Evolutionary conservation across 2,329 filamentous ascomycete species (phyloP).

Genomic region (Pseudogymnoascus sp.): DNA sequence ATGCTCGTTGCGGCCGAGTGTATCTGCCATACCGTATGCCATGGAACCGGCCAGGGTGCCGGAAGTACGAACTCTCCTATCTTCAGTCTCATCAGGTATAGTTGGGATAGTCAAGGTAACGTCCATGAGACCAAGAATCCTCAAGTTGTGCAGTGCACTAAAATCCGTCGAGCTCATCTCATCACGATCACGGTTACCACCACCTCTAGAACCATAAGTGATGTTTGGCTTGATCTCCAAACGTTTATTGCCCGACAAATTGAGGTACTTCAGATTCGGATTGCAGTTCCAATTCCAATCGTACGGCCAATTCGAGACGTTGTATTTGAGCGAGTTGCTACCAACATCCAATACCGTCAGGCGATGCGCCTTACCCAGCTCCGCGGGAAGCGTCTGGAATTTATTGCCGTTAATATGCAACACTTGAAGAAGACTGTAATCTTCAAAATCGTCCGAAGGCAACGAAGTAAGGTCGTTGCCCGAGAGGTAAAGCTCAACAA

Average conservation of each 20-base stretch:
- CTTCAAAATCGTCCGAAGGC: slow-evolving; percentile 88
- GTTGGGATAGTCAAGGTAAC: slow-evolving; percentile 90
- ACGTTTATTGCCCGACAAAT: slow-evolving; percentile 92
- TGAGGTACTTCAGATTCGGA: slow-evolving; percentile 86
- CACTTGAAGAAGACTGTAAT: slow-evolving; percentile 77
- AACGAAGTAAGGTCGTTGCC: slow-evolving; percentile 89
- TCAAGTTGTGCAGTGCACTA: slow-evolving; percentile 70
- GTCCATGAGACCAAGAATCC: slow-evolving; percentile 92
- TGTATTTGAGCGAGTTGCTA: slow-evolving; percentile 94
- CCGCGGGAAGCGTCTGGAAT: slow-evolving; percentile 91
- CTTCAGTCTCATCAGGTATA: slow-evolving; percentile 90
- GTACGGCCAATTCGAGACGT: slow-evolving; percentile 97
- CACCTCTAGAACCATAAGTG: slow-evolving; percentile 66
- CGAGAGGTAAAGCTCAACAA: slow-evolving; percentile 88
- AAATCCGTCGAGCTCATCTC: slow-evolving; percentile 65
- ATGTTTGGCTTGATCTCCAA: slow-evolving; percentile 78
- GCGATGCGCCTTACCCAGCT: slow-evolving; percentile 89
- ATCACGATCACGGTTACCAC: slow-evolving; percentile 53
- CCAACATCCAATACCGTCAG: slow-evolving; percentile 88
- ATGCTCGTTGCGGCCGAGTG: slow-evolving; percentile 85
- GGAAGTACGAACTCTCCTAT: slow-evolving; percentile 90
- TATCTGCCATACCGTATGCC: slow-evolving; percentile 96
- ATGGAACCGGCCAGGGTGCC: slow-evolving; percentile 87
- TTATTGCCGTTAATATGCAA: slow-evolving; percentile 97
- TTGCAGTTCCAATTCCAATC: slow-evolving; percentile 99